Evolutionary conservation across 2,329 filamentous ascomycete species (phyloP), one percentile per base, ranked within the genome.

Genomic region (Calonectria hawksworthii): DNA sequence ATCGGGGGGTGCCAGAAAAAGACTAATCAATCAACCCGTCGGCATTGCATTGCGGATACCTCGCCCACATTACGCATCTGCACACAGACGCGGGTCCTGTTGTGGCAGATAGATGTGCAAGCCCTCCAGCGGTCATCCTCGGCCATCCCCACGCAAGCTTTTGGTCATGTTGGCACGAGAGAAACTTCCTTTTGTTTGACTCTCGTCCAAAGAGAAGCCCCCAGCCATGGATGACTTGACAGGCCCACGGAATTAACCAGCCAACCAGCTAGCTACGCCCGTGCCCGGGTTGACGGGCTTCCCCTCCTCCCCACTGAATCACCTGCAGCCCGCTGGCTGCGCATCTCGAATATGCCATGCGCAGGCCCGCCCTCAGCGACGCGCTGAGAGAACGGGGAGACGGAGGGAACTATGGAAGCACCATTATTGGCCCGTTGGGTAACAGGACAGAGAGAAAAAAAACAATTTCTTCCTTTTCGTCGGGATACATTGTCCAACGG

Each of bases 281-380:
- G 21, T 32, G 34, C n/a, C 32, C 34, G 28, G 21, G 4, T 61
- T 36, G 23, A 61, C 47, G n/a, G 28, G 5, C 65, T 51, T 63
- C 70, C 68, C 66, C 65, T 67, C 73, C 69, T 52, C n/a, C 44
- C 67, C 68, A 54, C 69, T 65, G 65, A 77, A 81, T 79, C 76
- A 80, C 76, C 72, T 79, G 79, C 79, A 80, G 78, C 68, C 73
- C 59, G 70, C 70, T 38, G 68, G 68, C 68, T 34, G 68, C 66
- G 72, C 73, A 77, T 76, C 65, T 65, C 66, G 41, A 73, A 56
- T 63, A 70, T 75, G 65, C 74, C 69, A 79, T 73, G 70, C 70
- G 74, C 70, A 75, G 72, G 74, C 66, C 72, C 56, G 68, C 52
- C 56, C 69, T 75, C 75, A 63, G 68, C 68, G 72, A 68, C 61